A percentile compares a stretch with the other conserved stretches of the same genome.
These are phyloP conservation scores for Russula lepida DNA, from an alignment of 768 basidiomycete genomes.

Conservation along the genomic window DNA sequence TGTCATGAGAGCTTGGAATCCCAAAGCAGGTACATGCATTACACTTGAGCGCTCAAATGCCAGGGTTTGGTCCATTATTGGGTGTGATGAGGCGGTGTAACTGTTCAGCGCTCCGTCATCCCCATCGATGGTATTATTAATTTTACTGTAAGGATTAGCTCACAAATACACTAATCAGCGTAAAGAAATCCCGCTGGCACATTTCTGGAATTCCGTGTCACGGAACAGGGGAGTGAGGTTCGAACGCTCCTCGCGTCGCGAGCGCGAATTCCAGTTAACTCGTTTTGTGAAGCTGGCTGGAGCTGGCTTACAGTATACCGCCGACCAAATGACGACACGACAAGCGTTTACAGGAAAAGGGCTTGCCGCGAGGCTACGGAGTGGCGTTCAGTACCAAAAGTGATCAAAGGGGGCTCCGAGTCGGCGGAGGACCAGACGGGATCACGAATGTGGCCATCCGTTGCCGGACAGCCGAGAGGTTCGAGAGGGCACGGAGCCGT, in stretches of 20 bases:
- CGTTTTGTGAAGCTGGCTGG: no score
- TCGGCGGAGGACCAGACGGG: slow-evolving; percentile 7
- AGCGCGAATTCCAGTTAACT: no score
- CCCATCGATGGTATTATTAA: neutral
- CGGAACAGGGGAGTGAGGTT: neutral
- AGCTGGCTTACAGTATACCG: no score
- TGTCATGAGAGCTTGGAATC: neutral
- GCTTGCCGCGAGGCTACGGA: slow-evolving; percentile 4
- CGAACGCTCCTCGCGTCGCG: no score
- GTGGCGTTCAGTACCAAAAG: neutral
- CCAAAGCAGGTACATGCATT: neutral
- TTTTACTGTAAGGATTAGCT: neutral
- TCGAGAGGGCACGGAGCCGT: no score
- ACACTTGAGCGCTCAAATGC: neutral
- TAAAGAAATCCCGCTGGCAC: neutral
- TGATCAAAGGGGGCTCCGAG: neutral
- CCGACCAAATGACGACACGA: no score
- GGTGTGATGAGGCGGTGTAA: neutral
- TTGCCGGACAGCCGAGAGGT: neutral
- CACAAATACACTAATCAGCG: neutral
- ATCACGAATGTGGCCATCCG: neutral
- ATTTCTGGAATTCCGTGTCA: slow-evolving; percentile 9
- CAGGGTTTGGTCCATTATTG: neutral
- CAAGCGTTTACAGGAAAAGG: neutral
- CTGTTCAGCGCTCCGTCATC: neutral